phyloP scores from a whole-genome alignment of 2,329 filamentous ascomycete species.

The Apiospora sp. region DNA sequence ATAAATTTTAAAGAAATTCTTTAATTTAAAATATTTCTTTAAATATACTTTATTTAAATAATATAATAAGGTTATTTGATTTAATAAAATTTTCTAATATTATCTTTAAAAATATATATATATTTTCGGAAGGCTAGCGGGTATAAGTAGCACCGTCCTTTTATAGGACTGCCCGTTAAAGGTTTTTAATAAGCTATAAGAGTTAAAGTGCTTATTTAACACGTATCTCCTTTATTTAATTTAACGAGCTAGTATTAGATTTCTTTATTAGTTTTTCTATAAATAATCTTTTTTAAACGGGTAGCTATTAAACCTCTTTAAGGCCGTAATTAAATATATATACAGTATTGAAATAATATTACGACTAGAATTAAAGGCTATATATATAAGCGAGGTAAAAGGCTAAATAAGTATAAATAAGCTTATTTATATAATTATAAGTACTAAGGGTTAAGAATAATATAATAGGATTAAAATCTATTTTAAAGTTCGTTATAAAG shows the following conservation, averaged over 20 bases:
- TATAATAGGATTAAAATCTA: neutral
- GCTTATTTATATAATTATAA: constrained; percentile 8
- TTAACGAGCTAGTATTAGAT: constrained; percentile 1
- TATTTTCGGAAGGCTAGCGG: constrained; percentile 6
- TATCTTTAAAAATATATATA: neutral
- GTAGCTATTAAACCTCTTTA: no score
- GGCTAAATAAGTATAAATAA: constrained; percentile 8
- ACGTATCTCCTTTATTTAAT: constrained; percentile 7
- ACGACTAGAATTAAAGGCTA: no score
- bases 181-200: constrained; percentile 11
- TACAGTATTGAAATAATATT: no score
- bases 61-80: constrained; percentile 5
- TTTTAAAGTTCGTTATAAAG: neutral
- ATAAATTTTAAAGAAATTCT: constrained; percentile 6
- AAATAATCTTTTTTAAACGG: no score
- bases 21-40: constrained; percentile 3
- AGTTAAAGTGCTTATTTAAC: neutral
- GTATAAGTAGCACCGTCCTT: neutral
- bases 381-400: neutral
- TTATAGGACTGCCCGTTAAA: constrained; percentile 1
- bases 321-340: no score
- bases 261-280: neutral
- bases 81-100: constrained; percentile 7
- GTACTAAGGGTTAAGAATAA: neutral
- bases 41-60: no score